Conservation (phyloP, 1,139 yeast species). For the Hansenula lynferdii region DNA sequence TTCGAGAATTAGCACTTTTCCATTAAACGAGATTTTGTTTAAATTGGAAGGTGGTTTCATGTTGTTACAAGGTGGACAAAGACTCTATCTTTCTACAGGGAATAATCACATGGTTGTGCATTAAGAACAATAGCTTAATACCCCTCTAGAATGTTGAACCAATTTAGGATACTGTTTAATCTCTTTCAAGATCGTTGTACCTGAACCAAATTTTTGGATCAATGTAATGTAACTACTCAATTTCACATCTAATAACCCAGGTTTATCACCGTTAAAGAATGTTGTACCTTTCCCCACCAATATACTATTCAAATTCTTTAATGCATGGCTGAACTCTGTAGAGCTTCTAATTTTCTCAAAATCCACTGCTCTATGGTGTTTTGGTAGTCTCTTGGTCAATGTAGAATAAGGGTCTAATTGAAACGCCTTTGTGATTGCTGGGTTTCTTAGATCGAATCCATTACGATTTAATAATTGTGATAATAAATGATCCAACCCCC, state of each 20-base stretch:
- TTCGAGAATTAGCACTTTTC: no score
- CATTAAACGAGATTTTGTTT: no score
- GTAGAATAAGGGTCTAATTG: background rate
- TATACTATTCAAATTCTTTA: constrained; percentile 13
- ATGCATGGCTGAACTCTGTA: constrained; percentile 11
- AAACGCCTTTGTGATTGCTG: constrained; percentile 11
- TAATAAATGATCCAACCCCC: constrained; percentile 9
- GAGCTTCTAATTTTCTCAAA: constrained; percentile 12
- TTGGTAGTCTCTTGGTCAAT: constrained; percentile 1
- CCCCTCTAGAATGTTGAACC: background rate
- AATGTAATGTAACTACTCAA: constrained; percentile 16
- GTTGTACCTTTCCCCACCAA: constrained; percentile 8
- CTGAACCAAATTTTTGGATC: constrained; percentile 5
- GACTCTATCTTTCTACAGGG: no score
- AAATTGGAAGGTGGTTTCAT: no score
- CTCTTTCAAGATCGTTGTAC: background rate
- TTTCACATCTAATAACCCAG: constrained; percentile 19
- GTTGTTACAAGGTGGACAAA: no score
- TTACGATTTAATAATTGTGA: constrained; percentile 13
- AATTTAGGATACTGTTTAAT: background rate
- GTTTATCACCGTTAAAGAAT: constrained; percentile 12
- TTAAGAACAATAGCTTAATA: background rate
- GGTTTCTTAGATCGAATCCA: constrained; percentile 21
- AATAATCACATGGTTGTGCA: no score
- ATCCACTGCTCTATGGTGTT: constrained; percentile 5